Base-by-base conservation (phyloP, 73 alveolate species). In the Uronychia binucleata region DNA sequence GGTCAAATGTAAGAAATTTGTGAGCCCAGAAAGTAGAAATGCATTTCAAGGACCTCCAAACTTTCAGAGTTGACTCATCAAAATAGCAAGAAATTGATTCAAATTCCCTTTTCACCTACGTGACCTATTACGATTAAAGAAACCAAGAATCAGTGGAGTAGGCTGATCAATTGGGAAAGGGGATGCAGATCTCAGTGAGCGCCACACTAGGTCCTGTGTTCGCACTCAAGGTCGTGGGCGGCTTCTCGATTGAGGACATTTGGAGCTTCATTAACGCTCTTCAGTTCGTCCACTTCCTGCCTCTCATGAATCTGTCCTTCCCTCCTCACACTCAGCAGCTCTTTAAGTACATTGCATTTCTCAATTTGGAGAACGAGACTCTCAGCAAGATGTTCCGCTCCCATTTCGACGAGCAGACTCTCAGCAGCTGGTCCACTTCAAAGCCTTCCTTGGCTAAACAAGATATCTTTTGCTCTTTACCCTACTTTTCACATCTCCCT, bases 261-360 rank as follows among this genome's bases (percentile, higher is more conserved):
- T 81, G 80, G 80, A 59, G 75, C 25, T 35, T 67, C 1, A 60
- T 81, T 29, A 81, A 81, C 33, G 33, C 77, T 1, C 34, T 81
- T 14, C 88, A 81, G 58, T 29, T 81, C 5, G 28, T 81, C 0
- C 80, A 81, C 1, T 81, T 59, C 33, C 28, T 60, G 5, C 81
- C 88, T 0, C 27, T 81, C 76, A 81, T 81, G 88, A 59, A 77
- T 1, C 74, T 81, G 0, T 58, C 58, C 33, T 81, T 30, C 34
- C 88, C 88, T 1, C 81, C 75, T 30, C 75, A 35, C 13, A 27
- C 77, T 34, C 81, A 25, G 28, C 25, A 31, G 30, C n/a, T 81
- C 80, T 81, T 81, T 59, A 30, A 75, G 26, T 59, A 59, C 31
- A 8, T 81, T 19, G 26, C 81, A 0, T 59, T 60, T 19, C 59